Evolutionary conservation across 805 yeast genomes (phyloP).

Genomic region (Lipomyces starkeyi): DNA sequence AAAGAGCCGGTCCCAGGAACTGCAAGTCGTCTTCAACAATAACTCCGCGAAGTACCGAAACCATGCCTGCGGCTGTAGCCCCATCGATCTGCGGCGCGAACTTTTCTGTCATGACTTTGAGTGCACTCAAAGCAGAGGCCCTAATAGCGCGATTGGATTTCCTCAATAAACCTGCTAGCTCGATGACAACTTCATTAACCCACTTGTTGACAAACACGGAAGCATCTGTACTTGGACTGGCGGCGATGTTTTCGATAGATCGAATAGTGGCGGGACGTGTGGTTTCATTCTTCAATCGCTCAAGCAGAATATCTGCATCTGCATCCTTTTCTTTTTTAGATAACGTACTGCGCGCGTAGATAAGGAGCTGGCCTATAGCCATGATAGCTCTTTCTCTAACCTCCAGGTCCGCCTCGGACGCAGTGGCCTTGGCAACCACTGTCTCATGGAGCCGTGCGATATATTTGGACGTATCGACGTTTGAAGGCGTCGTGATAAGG

Average conservation of each 20-base stretch:
- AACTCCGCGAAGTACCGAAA: conserved; percentile 24
- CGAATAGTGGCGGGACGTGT: conserved; percentile 46
- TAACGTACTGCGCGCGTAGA: conserved; percentile 35
- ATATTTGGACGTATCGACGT: conserved; percentile 12
- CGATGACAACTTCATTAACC: conserved; percentile 34
- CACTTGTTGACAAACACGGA: conserved; percentile 37
- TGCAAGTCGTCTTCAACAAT: conserved; percentile 24
- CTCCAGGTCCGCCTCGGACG: conserved; percentile 49
- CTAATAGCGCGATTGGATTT: conserved; percentile 41
- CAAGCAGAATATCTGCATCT: conserved; percentile 46
- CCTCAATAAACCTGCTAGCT: conserved; percentile 36
- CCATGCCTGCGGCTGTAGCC: conserved; percentile 22
- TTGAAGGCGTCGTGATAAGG: conserved; percentile 11
- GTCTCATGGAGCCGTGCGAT: conserved; percentile 40
- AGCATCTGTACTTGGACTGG: conserved; percentile 32
- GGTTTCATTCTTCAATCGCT: conserved; percentile 48
- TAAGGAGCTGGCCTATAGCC: conserved; percentile 44
- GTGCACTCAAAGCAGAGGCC: conserved; percentile 38
- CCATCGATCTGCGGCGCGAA: conserved; percentile 10
- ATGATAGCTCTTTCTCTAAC: conserved; percentile 49
- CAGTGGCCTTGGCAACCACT: conserved; percentile 47
- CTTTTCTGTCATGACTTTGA: conserved; percentile 24
- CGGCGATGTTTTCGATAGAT: conserved; percentile 42
- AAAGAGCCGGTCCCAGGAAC: conserved; percentile 30
- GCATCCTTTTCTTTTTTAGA: conserved; percentile 42